Evolutionary conservation across 495 filamentous ascomycete genomes (phyloP).

Genomic region (Trichoderma erinaceum): DNA sequence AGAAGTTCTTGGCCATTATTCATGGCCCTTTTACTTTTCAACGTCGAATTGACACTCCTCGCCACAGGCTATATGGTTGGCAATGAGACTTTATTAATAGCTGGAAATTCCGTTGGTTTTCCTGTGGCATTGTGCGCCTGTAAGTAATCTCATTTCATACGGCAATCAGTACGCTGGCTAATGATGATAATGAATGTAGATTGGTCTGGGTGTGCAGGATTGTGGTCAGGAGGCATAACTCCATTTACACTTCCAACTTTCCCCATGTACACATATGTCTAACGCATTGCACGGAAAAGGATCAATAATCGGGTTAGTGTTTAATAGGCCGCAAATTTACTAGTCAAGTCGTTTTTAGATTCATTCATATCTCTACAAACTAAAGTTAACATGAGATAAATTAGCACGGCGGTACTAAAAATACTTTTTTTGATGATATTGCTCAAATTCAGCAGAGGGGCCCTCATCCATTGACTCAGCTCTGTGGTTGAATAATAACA

Average conservation of each 20-base stretch:
- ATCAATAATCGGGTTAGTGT: not conserved
- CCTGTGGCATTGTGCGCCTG: not conserved
- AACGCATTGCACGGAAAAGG: not conserved
- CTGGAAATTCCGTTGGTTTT: not conserved
- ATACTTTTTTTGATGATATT: too few species aligned
- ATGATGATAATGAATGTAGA: not conserved
- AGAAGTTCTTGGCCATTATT: conserved; percentile 29
- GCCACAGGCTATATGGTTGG: conserved; percentile 30
- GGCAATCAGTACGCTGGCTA: not conserved
- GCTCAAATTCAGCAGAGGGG: too few species aligned
- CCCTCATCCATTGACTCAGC: too few species aligned
- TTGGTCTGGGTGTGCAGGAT: not conserved
- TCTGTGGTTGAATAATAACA: too few species aligned
- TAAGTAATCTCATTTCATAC: not conserved
- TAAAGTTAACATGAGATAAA: too few species aligned
- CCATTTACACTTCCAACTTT: not conserved
- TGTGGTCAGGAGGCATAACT: not conserved
- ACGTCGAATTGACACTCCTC: conserved; percentile 28
- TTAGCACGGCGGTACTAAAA: too few species aligned
- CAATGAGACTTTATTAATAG: not conserved
- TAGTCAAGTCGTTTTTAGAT: not conserved
- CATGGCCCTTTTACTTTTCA: conserved; percentile 25
- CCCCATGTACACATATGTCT: not conserved
- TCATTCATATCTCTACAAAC: not conserved
- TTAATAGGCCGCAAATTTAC: not conserved